These are phyloP conservation scores for Coffea canephora DNA, from an alignment of 257 asterid species.

Conservation along the genomic window DNA sequence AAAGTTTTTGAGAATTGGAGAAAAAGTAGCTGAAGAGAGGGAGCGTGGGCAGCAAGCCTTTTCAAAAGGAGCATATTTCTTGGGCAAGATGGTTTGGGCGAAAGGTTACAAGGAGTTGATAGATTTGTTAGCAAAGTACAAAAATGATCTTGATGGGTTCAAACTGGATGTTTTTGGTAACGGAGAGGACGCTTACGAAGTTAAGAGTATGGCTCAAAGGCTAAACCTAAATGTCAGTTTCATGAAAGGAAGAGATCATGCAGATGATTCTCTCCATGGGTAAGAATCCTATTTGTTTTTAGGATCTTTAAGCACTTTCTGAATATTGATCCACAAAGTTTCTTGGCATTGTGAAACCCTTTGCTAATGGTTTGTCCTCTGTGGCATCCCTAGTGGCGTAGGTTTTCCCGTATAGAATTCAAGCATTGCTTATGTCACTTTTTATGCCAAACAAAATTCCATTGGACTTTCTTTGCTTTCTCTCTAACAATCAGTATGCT, in stretches of 20 bases:
- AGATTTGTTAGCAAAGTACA: conserved; percentile 75
- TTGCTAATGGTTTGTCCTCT: background rate
- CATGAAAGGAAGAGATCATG: conserved; percentile 97
- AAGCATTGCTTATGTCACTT: background rate
- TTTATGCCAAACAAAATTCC: background rate
- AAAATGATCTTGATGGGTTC: conserved; percentile 77
- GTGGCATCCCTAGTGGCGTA: background rate
- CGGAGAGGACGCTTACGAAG: conserved; percentile 97
- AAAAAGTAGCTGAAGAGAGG: conserved; percentile 74
- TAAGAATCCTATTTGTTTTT: conserved; percentile 30
- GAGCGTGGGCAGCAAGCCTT: conserved; percentile 77
- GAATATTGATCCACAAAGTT: background rate
- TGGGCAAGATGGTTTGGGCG: conserved; percentile 99
- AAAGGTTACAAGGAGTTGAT: conserved; percentile 94
- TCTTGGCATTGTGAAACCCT: background rate
- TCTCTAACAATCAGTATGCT: conserved; percentile 2
- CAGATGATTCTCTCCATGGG: conserved; percentile 92
- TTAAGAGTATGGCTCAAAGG: conserved; percentile 77
- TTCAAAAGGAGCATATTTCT: conserved; percentile 93
- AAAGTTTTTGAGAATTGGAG: conserved; percentile 82
- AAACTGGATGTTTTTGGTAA: conserved; percentile 90
- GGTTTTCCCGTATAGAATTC: background rate
- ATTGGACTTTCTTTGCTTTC: background rate
- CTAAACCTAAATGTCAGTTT: conserved; percentile 79
- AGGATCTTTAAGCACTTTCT: background rate